Conservation (phyloP, 345 rosid species). For the Eucalyptus tenuipes region DNA sequence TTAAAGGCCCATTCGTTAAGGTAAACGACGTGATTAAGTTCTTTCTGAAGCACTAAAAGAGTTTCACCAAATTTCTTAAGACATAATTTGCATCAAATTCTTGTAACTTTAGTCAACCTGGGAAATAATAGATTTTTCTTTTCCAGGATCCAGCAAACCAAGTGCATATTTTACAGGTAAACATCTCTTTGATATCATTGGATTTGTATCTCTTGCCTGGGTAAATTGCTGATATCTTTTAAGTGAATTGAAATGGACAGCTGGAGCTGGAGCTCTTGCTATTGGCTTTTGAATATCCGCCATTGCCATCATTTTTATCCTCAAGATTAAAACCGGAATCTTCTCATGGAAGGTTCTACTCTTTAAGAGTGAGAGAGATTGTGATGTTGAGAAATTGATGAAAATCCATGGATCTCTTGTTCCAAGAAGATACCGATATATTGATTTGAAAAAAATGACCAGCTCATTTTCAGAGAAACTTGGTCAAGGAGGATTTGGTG, state of each 20-base stretch:
- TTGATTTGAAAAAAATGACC: constrained; percentile 15
- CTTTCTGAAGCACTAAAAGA: background rate
- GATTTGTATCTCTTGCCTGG: background rate
- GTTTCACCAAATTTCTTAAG: background rate
- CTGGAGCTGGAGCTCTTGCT: background rate
- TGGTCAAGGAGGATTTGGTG: constrained; percentile 25
- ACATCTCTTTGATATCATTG: background rate
- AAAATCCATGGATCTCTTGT: background rate
- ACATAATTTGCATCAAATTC: background rate
- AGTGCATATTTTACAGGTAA: background rate
- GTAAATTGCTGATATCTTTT: background rate
- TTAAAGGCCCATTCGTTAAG: background rate
- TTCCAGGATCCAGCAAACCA: background rate
- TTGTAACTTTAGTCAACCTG: background rate
- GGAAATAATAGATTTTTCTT: background rate
- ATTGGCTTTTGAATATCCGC: background rate
- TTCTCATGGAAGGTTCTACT: background rate
- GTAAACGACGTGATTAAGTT: background rate
- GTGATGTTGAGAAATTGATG: background rate
- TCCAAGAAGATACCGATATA: constrained; percentile 8
- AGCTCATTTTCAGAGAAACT: constrained; percentile 7
- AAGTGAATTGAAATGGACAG: background rate
- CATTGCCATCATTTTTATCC: background rate
- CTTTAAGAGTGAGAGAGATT: background rate
- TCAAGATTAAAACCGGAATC: background rate